Evolutionary conservation across 2,329 filamentous ascomycete genomes (phyloP).

Genomic region (Balansia obtecta): DNA sequence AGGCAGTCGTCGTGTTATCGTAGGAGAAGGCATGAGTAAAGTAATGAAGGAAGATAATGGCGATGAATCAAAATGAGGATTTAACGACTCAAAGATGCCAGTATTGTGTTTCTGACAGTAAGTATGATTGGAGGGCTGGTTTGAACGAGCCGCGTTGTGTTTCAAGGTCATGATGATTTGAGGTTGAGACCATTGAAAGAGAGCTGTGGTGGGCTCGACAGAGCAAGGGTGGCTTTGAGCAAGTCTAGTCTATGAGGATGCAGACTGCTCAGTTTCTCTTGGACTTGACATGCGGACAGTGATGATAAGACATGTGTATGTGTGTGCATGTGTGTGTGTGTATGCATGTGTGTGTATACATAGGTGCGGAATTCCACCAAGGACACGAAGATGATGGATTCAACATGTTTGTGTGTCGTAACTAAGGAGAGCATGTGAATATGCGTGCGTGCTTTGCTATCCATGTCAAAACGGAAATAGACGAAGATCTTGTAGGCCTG

Average conservation of each 20-base stretch:
- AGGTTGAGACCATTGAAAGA: not conserved
- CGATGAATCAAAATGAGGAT: too few relatives aligned
- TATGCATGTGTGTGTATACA: not conserved
- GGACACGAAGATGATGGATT: too few relatives aligned
- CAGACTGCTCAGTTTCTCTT: not conserved
- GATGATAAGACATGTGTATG: not conserved
- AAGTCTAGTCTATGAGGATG: not conserved
- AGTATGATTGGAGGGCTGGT: too few relatives aligned
- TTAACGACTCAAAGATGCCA: too few relatives aligned
- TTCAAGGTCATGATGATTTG: not conserved
- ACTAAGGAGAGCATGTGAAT: not conserved
- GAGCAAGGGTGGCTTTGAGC: not conserved
- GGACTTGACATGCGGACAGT: not conserved
- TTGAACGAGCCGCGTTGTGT: not conserved
- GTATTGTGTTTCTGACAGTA: too few relatives aligned
- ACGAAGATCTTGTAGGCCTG: not conserved
- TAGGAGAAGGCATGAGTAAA: too few relatives aligned
- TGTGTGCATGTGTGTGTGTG: not conserved
- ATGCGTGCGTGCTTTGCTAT: not conserved
- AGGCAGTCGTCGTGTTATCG: too few relatives aligned
- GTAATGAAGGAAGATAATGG: too few relatives aligned
- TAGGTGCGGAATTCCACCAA: too few relatives aligned
- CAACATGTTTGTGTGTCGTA: not conserved
- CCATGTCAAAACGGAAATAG: not conserved
- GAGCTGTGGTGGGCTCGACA: not conserved